phyloP scores from a whole-genome alignment of 2,329 filamentous ascomycete genomes.

The Harringtonia aguacate region DNA sequence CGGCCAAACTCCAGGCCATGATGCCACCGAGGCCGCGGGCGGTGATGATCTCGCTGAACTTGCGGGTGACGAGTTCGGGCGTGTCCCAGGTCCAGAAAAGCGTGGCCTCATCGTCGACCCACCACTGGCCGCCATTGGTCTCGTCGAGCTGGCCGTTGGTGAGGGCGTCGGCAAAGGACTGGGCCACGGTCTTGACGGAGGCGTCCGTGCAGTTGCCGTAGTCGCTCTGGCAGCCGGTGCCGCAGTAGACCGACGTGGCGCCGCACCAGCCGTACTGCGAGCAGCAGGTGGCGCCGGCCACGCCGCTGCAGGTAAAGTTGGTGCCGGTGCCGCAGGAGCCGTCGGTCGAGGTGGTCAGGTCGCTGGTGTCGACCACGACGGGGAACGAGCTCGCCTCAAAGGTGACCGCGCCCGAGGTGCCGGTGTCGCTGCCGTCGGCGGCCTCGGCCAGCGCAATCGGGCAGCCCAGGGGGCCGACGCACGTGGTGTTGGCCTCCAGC shows the following conservation, averaged over 20 bases:
- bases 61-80: conserved; percentile 31
- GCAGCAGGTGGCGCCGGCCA: conserved; percentile 7
- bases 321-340: conserved; percentile 5
- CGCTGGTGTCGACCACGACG: conserved; percentile 4
- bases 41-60: conserved; percentile 22
- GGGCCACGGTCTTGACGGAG: background rate
- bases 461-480: conserved; percentile 38
- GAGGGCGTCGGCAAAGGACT: conserved; percentile 31
- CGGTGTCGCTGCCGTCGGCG: conserved; percentile 29
- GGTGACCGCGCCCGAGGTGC: conserved; percentile 26
- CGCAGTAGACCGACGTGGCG: conserved; percentile 5
- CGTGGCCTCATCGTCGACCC: conserved; percentile 31
- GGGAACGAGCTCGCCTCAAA: conserved; percentile 24
- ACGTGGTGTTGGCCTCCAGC: conserved; percentile 31
- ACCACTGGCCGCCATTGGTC: conserved; percentile 42
- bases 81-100: conserved; percentile 49
- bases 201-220: conserved; percentile 7
- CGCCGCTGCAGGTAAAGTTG: conserved; percentile 6
- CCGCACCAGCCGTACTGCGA: conserved; percentile 9
- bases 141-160: conserved; percentile 30
- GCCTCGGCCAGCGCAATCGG: conserved; percentile 46
- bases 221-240: conserved; percentile 6
- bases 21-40: conserved; percentile 5
- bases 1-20: conserved; percentile 42
- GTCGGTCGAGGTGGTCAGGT: conserved; percentile 10